Evolutionary conservation across 1,139 yeast species (phyloP).

Genomic region (Taiozyma sp.): DNA sequence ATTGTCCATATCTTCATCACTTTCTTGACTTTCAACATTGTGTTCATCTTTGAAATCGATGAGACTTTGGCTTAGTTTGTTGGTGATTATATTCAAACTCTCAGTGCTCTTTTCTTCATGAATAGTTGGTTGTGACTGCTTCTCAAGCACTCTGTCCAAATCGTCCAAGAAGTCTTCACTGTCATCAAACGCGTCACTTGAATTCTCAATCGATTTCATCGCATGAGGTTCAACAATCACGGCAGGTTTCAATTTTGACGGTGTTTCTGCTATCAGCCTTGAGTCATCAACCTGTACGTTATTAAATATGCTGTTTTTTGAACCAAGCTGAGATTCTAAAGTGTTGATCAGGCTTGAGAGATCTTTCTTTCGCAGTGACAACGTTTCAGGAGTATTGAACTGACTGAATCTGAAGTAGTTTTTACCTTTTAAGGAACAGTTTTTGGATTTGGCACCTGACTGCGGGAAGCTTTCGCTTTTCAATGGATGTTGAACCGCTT

Average conservation of each 20-base stretch:
- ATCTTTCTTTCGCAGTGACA: conserved; percentile 9
- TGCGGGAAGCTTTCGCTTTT: conserved; percentile 14
- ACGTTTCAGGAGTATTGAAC: conserved; percentile 2
- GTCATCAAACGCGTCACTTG: conserved; percentile 21
- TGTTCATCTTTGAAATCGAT: neutral
- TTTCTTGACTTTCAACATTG: neutral
- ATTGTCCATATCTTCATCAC: conserved; percentile 2
- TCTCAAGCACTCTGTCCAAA: conserved; percentile 13
- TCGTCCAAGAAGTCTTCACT: conserved; percentile 23
- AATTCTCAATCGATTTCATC: conserved; percentile 7
- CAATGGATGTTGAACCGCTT: neutral
- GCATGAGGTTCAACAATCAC: neutral
- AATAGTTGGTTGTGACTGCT: conserved; percentile 2
- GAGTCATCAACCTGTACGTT: neutral
- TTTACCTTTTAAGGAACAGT: neutral
- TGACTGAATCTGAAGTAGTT: neutral
- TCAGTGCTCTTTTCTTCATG: neutral
- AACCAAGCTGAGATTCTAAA: conserved; percentile 13
- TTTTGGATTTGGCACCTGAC: conserved; percentile 1
- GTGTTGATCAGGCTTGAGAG: conserved; percentile 16
- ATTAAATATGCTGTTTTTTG: neutral
- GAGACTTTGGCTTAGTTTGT: conserved; percentile 5
- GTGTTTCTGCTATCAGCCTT: conserved; percentile 4
- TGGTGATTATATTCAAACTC: conserved; percentile 1
- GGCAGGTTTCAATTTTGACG: conserved; percentile 4